phyloP scores from a whole-genome alignment of 2,329 filamentous ascomycete genomes.

The Epichloe typhina region DNA sequence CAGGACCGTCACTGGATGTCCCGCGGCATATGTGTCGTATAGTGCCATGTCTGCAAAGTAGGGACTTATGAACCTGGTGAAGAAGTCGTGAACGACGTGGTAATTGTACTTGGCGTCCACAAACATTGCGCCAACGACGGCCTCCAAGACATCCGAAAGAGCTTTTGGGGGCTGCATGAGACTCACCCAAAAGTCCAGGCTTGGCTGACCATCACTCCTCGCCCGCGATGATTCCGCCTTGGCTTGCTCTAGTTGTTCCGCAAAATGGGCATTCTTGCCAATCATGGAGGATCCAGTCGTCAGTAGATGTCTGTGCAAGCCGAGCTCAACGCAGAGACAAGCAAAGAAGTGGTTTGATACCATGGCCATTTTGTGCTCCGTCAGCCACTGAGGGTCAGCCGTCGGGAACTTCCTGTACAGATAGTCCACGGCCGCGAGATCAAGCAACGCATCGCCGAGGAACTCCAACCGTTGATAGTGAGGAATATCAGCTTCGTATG shows the following conservation, averaged over 20 bases:
- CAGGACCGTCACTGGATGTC: constrained; percentile 70
- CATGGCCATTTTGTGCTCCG: constrained; percentile 99
- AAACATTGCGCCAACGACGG: constrained; percentile 81
- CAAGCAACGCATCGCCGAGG: constrained; percentile 75
- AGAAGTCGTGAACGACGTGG: constrained; percentile 60
- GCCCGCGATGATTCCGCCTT: constrained; percentile 19
- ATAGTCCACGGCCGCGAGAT: constrained; percentile 73
- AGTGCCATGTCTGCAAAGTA: constrained; percentile 79
- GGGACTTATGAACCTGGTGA: constrained; percentile 55
- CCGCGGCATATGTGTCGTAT: constrained; percentile 77
- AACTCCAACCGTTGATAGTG: constrained; percentile 89
- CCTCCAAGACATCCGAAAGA: constrained; percentile 78
- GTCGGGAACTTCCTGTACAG: constrained; percentile 65
- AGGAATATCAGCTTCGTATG: constrained; percentile 60
- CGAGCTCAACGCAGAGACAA: constrained; percentile 64
- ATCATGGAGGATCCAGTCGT: constrained; percentile 31
- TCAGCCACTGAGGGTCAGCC: constrained; percentile 89
- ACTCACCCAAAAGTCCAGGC: constrained; percentile 55
- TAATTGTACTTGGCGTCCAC: constrained; percentile 79
- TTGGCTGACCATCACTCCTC: constrained; percentile 16
- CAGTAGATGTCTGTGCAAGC: constrained; percentile 62
- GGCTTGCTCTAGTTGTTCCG: constrained; percentile 42
- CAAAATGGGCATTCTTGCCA: constrained; percentile 38
- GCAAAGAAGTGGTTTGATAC: constrained; percentile 91
- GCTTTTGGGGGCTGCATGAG: constrained; percentile 54